Evolutionary conservation across 495 filamentous ascomycete genomes (phyloP), one percentile per base, ranked within the genome.

Genomic region (Xylaria longipes): DNA sequence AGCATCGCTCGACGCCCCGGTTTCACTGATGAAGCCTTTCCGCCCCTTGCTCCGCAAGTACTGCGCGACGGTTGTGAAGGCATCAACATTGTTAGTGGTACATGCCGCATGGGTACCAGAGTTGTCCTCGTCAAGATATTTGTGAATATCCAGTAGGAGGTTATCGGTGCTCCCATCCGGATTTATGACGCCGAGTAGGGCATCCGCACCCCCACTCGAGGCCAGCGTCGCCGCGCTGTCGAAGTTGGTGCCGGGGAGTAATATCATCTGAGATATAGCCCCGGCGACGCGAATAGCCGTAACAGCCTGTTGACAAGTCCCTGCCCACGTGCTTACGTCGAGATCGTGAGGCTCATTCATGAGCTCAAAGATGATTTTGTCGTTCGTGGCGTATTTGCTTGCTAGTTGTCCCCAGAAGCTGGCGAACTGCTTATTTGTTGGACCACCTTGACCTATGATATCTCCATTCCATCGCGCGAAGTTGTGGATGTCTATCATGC

Each of bases 311-410:
- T 90, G 89, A 56, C 85, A 84, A 0, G 87, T 87, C 5, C 77
- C 69, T 0, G 85, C 87, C 88, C 88, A 90, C 0, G 57, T 71
- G 31, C 54, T 73, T 63, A 90, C 81, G 71, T 86, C 81, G 39
- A 84, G 77, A 45, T 86, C 74, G 66, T 88, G 87, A 5, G 89
- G 88, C 76, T 91, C 89, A 75, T 90, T 91, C 86, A 91, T 89
- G 56, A 90, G 76, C 45, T 88, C 88, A 77, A 91, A 90, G n/a
- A 85, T 77, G 31, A 89, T 79, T 17, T 84, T 86, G 5, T 79
- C 61, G n/a, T 83, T 68, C 9, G 41, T 62, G 25, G 80, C 83
- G 71, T 90, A 91, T 64, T 88, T 86, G 14, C 76, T 82, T 4
- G 89, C 89, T 11, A 91, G 73, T 74, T 89, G 84, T 5, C 72